These are phyloP conservation scores for Stipa capillata DNA, from an alignment of 176 grass and related monocot species.

Conservation along the genomic window DNA sequence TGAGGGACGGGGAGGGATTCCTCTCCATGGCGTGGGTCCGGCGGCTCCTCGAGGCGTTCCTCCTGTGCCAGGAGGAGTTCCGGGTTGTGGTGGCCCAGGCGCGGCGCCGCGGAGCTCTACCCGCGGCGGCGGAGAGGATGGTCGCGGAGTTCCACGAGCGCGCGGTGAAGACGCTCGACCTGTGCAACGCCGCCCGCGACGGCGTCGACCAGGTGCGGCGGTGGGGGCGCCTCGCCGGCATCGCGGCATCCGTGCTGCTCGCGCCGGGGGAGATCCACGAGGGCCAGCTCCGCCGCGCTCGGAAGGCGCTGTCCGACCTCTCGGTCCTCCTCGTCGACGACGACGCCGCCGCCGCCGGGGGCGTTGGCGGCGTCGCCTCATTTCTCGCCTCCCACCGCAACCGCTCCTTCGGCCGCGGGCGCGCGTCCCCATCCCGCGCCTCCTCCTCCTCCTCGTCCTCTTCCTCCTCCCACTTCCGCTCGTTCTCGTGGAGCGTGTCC, in stretches of 20 bases:
- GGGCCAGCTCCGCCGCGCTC: constrained; percentile 70
- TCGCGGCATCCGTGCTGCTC: constrained; percentile 53
- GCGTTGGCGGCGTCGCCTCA: constrained; percentile 21
- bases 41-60: constrained; percentile 65
- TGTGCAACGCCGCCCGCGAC: constrained; percentile 85
- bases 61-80: constrained; percentile 72
- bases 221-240: constrained; percentile 74
- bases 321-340: constrained; percentile 75
- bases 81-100: constrained; percentile 26
- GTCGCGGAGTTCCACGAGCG: constrained; percentile 67
- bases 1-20: constrained; percentile 25
- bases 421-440: constrained; percentile 26
- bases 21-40: constrained; percentile 67
- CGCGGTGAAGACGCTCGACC: constrained; percentile 85
- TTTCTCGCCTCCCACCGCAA: constrained; percentile 68
- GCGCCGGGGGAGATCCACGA: constrained; percentile 32
- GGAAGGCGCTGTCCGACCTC: constrained; percentile 81
- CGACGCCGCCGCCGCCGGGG: constrained; percentile 45
- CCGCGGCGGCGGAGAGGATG: constrained; percentile 25
- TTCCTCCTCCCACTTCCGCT: constrained; percentile 65
- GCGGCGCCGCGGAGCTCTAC: constrained; percentile 1
- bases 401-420: constrained; percentile 85
- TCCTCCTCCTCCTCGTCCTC: constrained; percentile 16
- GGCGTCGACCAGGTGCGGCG: constrained; percentile 65
- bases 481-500: constrained; percentile 94